phyloP scores from a whole-genome alignment of 2,329 filamentous ascomycete species.

The Colletotrichum gloeosporioides region DNA sequence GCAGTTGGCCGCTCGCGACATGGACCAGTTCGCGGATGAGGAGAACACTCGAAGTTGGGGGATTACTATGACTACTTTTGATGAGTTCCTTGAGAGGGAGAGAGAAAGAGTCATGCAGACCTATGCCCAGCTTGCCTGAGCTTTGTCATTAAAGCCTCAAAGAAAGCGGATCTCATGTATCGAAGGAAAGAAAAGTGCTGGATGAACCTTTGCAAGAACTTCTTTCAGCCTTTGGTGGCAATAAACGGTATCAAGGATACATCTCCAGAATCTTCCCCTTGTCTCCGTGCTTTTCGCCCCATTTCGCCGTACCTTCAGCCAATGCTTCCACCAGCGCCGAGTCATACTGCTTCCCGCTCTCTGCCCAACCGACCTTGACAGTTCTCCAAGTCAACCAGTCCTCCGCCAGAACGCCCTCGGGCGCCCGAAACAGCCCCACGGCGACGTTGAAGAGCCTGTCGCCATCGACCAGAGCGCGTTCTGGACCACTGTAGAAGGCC shows the following conservation, averaged over 20 bases:
- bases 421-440: constrained; percentile 48
- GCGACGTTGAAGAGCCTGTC: constrained; percentile 44
- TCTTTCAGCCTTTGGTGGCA: not conserved
- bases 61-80: constrained; percentile 46
- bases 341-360: constrained; percentile 42
- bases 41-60: constrained; percentile 39
- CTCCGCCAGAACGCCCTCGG: constrained; percentile 47
- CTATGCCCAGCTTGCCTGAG: constrained; percentile 19
- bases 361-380: constrained; percentile 34
- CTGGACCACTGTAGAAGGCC: constrained; percentile 36
- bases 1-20: constrained; percentile 40
- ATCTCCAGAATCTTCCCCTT: constrained; percentile 6
- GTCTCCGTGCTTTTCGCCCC: constrained; percentile 40
- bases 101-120: constrained; percentile 34
- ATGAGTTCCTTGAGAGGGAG: constrained; percentile 47
- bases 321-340: constrained; percentile 38
- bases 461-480: constrained; percentile 22
- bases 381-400: constrained; percentile 53
- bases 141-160: no score
- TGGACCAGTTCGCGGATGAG: constrained; percentile 40
- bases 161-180: not conserved
- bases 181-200: not conserved
- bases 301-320: constrained; percentile 41
- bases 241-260: not conserved
- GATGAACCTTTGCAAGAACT: not conserved